Evolutionary conservation across 345 rosid species (phyloP).

Genomic region (Pistacia vera): DNA sequence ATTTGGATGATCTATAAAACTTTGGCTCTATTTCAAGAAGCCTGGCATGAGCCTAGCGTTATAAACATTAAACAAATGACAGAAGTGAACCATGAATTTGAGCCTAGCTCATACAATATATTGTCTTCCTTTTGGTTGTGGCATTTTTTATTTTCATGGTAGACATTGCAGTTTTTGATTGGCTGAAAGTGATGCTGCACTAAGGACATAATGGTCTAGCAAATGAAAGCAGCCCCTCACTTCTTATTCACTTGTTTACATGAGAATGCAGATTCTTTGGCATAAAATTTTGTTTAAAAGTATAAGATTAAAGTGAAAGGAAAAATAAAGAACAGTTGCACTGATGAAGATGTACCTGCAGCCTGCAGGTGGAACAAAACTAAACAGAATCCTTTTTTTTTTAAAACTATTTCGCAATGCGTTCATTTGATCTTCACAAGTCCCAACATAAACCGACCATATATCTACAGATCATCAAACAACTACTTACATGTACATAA

Average conservation of each 20-base stretch:
- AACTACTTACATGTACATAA: conserved; percentile 1
- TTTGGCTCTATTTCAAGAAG: background rate
- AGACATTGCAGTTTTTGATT: background rate
- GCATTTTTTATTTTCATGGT: background rate
- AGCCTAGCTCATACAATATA: background rate
- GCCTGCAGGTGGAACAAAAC: no score
- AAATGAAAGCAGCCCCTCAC: no score
- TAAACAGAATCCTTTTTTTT: background rate
- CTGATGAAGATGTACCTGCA: no score
- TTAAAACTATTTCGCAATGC: background rate
- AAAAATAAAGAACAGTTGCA: no score
- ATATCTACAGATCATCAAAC: conserved; percentile 5
- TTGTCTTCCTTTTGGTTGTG: background rate
- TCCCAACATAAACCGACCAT: no score
- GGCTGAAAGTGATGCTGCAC: background rate
- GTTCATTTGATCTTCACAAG: background rate
- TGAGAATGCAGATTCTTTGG: no score
- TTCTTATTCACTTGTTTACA: no score
- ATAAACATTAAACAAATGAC: background rate
- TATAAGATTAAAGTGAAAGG: no score
- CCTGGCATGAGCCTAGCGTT: background rate
- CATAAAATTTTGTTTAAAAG: no score
- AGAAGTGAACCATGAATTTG: background rate
- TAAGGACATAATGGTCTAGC: no score
- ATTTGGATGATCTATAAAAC: background rate